Evolutionary conservation across 768 basidiomycete genomes (phyloP).

Genomic region (Hemileccinum impolitum): DNA sequence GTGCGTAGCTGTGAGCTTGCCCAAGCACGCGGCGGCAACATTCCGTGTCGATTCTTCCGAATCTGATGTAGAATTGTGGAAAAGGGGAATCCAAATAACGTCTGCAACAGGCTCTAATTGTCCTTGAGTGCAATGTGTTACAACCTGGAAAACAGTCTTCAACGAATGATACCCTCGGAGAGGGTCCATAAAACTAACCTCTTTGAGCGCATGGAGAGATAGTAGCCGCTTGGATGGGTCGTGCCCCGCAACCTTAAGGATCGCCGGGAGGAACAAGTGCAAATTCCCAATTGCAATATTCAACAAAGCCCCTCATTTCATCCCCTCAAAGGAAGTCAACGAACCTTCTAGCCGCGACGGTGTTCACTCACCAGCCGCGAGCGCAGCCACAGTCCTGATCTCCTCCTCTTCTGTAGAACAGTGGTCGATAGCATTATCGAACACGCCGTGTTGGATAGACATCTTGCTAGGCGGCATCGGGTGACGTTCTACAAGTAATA

Average conservation of each 20-base stretch:
- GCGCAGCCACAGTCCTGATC: slow-evolving; percentile 85
- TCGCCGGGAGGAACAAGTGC: slow-evolving; percentile 78
- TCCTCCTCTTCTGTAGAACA: slow-evolving; percentile 83
- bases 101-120: slow-evolving; percentile 89
- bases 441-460: slow-evolving; percentile 75
- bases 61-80: slow-evolving; percentile 78
- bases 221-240: slow-evolving; percentile 79
- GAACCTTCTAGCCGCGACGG: neutral
- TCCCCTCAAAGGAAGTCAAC: neutral
- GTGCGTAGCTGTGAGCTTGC: slow-evolving; percentile 90
- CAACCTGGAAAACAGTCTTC: slow-evolving; percentile 51
- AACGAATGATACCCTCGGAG: neutral
- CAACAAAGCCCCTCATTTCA: too few species aligned
- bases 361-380: slow-evolving; percentile 70
- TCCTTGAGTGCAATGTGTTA: slow-evolving; percentile 82
- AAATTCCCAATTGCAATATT: slow-evolving; percentile 96
- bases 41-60: slow-evolving; percentile 91
- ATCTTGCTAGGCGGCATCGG: slow-evolving; percentile 63
- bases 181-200: slow-evolving; percentile 44
- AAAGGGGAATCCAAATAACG: slow-evolving; percentile 86
- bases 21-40: slow-evolving; percentile 94
- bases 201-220: slow-evolving; percentile 89
- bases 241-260: slow-evolving; percentile 73
- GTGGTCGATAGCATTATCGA: slow-evolving; percentile 65
- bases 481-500: neutral